Evolutionary conservation across 192 early-diverging fungal species (phyloP).

Genomic region (Rhizophagus sp.): DNA sequence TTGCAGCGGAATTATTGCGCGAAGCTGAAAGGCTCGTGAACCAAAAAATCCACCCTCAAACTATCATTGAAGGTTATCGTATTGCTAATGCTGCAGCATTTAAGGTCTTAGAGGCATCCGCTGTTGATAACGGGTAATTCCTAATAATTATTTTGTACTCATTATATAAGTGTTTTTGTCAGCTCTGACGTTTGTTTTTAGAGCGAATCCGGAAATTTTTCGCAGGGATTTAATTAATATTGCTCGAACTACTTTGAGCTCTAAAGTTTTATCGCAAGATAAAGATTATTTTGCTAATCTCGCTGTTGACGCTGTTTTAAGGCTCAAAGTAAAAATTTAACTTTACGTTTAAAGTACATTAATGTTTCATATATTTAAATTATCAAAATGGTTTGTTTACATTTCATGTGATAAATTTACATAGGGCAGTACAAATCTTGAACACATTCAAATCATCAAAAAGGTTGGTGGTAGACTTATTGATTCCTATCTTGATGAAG

Average conservation of each 20-base stretch:
- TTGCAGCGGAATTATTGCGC: slow-evolving; percentile 93
- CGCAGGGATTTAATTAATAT: slow-evolving; percentile 94
- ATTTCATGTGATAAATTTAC: background rate
- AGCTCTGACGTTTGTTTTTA: slow-evolving; percentile 41
- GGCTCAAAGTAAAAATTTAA: slow-evolving; percentile 67
- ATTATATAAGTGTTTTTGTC: background rate
- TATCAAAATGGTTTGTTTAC: no score
- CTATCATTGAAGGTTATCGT: slow-evolving; percentile 94
- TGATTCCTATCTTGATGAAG: slow-evolving; percentile 96
- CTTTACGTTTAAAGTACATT: background rate
- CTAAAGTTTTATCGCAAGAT: slow-evolving; percentile 94
- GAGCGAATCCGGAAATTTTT: slow-evolving; percentile 69
- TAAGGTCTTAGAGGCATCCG: slow-evolving; percentile 77
- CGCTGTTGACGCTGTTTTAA: slow-evolving; percentile 95
- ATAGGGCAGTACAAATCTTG: slow-evolving; percentile 92
- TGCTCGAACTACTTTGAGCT: slow-evolving; percentile 94
- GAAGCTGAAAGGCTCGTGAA: slow-evolving; percentile 92
- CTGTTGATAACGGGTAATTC: slow-evolving; percentile 61
- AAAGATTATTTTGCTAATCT: slow-evolving; percentile 96
- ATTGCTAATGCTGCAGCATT: slow-evolving; percentile 82
- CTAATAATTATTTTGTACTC: background rate
- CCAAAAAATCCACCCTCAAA: slow-evolving; percentile 97
- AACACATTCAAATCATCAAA: slow-evolving; percentile 99
- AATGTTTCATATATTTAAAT: slow-evolving; percentile 4
- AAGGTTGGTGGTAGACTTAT: slow-evolving; percentile 93